These are phyloP conservation scores for Globisporangium megalacanthum DNA, from an alignment of 352 stramenopile genomes.

Conservation along the genomic window DNA sequence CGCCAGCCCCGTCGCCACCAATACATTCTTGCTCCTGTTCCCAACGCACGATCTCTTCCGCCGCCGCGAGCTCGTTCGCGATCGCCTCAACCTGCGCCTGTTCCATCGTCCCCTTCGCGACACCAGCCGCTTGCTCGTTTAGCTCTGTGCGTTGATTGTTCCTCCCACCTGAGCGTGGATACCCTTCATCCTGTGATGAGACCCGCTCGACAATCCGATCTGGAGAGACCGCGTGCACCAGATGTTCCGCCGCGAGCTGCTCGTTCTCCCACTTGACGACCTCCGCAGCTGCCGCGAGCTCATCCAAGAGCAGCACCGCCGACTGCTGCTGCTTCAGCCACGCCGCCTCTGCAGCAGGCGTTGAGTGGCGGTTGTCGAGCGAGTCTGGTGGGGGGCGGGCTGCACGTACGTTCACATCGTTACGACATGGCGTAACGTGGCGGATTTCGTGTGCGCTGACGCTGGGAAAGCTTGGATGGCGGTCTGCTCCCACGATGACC, in stretches of 20 bases:
- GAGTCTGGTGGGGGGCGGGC: neutral
- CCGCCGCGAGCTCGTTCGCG: slow-evolving; percentile 9
- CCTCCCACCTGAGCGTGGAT: neutral
- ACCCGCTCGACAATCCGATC: slow-evolving; percentile 2
- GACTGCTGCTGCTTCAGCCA: neutral
- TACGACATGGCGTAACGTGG: neutral
- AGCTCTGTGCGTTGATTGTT: slow-evolving; percentile 11
- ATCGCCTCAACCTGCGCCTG: slow-evolving; percentile 20
- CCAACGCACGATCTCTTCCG: slow-evolving; percentile 12
- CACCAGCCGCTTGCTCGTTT: slow-evolving; percentile 25
- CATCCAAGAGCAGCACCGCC: slow-evolving; percentile 12
- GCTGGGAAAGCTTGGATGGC: no score
- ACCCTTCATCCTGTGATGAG: neutral
- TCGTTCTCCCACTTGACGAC: slow-evolving; percentile 20
- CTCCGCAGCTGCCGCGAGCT: slow-evolving; percentile 18
- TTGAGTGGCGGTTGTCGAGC: slow-evolving; percentile 6
- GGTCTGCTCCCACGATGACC: no score
- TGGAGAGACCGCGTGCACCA: slow-evolving; percentile 9
- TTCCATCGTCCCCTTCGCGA: slow-evolving; percentile 40
- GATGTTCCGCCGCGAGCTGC: slow-evolving; percentile 2
- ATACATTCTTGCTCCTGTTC: slow-evolving; percentile 6
- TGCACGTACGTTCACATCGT: neutral
- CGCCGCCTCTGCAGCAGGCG: neutral
- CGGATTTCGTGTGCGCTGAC: neutral
- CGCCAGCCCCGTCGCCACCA: neutral